phyloP scores from a whole-genome alignment of 1,139 yeast genomes.

The Yarrowia galli region DNA sequence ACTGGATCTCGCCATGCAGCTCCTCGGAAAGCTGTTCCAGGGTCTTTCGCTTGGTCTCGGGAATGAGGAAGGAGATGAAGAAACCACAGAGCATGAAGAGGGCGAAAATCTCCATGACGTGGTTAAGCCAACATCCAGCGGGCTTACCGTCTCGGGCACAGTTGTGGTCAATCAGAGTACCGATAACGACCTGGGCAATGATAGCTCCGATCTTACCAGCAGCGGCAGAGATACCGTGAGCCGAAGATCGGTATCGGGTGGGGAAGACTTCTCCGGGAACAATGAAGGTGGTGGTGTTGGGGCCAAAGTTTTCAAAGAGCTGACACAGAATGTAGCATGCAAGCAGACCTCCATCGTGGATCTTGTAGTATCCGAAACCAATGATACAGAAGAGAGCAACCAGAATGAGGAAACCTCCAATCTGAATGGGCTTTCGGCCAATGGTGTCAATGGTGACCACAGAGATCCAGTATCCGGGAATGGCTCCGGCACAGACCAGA shows the following conservation, averaged over 20 bases:
- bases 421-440: conserved; percentile 69
- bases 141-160: conserved; percentile 62
- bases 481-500: conserved; percentile 67
- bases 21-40: conserved; percentile 67
- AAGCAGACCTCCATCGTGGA: conserved; percentile 59
- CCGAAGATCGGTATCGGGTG: conserved; percentile 96
- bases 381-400: conserved; percentile 66
- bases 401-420: conserved; percentile 65
- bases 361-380: conserved; percentile 67
- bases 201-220: conserved; percentile 96
- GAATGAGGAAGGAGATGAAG: conserved; percentile 68
- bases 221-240: conserved; percentile 98
- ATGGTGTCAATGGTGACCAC: conserved; percentile 64
- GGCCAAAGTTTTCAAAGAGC: conserved; percentile 77
- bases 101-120: conserved; percentile 92
- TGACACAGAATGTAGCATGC: conserved; percentile 68
- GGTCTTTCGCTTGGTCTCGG: conserved; percentile 91
- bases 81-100: conserved; percentile 85
- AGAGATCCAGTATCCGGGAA: conserved; percentile 72
- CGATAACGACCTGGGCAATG: conserved; percentile 68
- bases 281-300: conserved; percentile 94
- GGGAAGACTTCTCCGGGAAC: conserved; percentile 98
- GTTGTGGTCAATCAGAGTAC: conserved; percentile 79
- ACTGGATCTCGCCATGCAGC: conserved; percentile 38
- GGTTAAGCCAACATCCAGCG: conserved; percentile 79